A percentile compares a stretch with the other conserved stretches of the same genome.
phyloP scores from a whole-genome alignment of 257 asterid species.

The Capsicum chinense region DNA sequence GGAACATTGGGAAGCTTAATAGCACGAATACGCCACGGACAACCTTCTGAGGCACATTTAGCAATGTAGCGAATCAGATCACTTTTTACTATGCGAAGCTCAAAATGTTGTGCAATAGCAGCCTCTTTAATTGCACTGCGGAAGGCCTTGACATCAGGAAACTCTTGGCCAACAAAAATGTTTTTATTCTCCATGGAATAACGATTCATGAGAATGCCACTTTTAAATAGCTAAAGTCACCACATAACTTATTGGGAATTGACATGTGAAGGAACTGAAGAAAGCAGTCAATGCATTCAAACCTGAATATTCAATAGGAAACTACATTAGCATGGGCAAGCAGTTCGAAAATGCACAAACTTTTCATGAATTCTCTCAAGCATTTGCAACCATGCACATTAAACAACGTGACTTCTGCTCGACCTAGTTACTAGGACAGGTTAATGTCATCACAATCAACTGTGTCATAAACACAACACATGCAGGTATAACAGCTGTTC shows the following conservation, averaged over 20 bases:
- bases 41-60: conserved; percentile 75
- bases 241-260: neutral
- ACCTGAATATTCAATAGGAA: neutral
- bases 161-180: conserved; percentile 68
- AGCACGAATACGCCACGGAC: conserved; percentile 90
- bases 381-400: neutral
- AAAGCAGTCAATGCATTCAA: neutral
- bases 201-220: conserved; percentile 10
- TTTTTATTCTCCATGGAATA: conserved; percentile 59
- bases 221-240: conserved; percentile 13
- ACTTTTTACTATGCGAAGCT: conserved; percentile 69
- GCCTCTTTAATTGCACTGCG: conserved; percentile 76
- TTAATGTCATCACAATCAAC: neutral
- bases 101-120: conserved; percentile 85
- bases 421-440: conserved; percentile 15
- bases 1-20: conserved; percentile 74
- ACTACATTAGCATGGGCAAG: neutral
- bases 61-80: conserved; percentile 75
- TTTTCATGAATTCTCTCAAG: neutral
- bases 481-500: conserved; percentile 2
- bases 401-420: neutral
- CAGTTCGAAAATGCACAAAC: conserved; percentile 1
- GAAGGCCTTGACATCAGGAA: conserved; percentile 73
- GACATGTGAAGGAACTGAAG: conserved; percentile 17
- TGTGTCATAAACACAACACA: neutral